Evolutionary conservation across 345 rosid genomes (phyloP).

Genomic region (Boechera stricta): DNA sequence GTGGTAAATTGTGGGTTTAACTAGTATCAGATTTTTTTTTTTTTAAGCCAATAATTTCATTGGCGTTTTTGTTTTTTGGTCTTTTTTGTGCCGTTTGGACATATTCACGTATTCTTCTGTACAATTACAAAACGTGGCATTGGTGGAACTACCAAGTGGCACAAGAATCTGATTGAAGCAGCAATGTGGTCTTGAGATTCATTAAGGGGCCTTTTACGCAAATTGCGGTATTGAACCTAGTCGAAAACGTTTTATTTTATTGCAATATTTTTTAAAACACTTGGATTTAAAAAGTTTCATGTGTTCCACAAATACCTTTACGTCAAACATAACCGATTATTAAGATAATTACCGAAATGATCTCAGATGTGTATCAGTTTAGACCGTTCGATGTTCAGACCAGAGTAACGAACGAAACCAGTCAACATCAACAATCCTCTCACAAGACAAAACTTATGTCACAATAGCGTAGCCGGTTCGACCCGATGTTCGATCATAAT

Average conservation of each 20-base stretch:
- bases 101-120: not conserved
- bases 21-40: not conserved
- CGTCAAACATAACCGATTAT: too few relatives aligned
- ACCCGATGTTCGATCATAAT: not conserved
- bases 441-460: constrained; percentile 30
- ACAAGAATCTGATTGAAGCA: constrained; percentile 18
- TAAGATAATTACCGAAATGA: not conserved
- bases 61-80: not conserved
- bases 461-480: constrained; percentile 16
- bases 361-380: not conserved
- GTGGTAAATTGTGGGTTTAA: not conserved
- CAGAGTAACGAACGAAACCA: constrained; percentile 13
- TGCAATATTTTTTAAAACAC: not conserved
- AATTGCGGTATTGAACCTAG: not conserved
- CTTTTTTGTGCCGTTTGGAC: not conserved
- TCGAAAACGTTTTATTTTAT: not conserved
- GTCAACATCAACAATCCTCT: constrained; percentile 21
- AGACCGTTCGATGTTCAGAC: not conserved
- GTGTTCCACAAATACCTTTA: not conserved
- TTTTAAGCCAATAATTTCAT: not conserved
- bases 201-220: not conserved
- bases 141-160: constrained; percentile 25
- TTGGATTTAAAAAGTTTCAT: not conserved
- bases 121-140: constrained; percentile 22
- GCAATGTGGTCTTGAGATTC: not conserved